Evolutionary conservation across 345 rosid species (phyloP).

Genomic region (Acer negundo): DNA sequence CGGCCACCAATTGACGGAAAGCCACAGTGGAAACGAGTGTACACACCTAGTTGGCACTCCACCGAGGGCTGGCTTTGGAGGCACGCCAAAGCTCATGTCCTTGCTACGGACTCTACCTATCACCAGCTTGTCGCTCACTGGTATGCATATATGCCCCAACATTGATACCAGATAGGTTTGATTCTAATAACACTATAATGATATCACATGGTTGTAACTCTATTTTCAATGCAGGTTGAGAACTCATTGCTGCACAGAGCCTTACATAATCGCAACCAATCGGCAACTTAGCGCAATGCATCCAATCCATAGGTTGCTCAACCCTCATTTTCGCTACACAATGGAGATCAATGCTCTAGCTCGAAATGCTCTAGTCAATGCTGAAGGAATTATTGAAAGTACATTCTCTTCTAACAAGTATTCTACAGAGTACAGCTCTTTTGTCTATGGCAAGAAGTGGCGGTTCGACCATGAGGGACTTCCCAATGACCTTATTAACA

Average conservation of each 20-base stretch:
- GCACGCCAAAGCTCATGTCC: slow-evolving; percentile 66
- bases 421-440: slow-evolving; percentile 44
- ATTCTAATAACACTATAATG: too few species aligned
- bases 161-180: too few species aligned
- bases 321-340: slow-evolving; percentile 74
- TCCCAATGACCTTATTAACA: background rate
- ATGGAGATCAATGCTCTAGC: slow-evolving; percentile 79
- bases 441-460: slow-evolving; percentile 23
- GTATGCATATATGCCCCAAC: slow-evolving; percentile 28
- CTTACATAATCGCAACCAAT: slow-evolving; percentile 65
- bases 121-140: slow-evolving; percentile 78
- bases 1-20: slow-evolving; percentile 53
- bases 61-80: slow-evolving; percentile 74
- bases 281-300: slow-evolving; percentile 73
- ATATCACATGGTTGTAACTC: background rate
- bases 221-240: slow-evolving; percentile 46
- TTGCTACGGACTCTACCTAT: slow-evolving; percentile 61
- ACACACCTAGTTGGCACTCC: slow-evolving; percentile 37
- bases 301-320: slow-evolving; percentile 56
- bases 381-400: slow-evolving; percentile 57
- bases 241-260: slow-evolving; percentile 65
- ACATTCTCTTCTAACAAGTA: slow-evolving; percentile 28
- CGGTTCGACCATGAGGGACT: background rate
- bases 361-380: slow-evolving; percentile 26
- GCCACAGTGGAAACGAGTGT: slow-evolving; percentile 65